Evolutionary conservation across 2,329 filamentous ascomycete genomes (phyloP), one percentile per base, ranked within the genome.

Genomic region (Cytospora piceicola): DNA sequence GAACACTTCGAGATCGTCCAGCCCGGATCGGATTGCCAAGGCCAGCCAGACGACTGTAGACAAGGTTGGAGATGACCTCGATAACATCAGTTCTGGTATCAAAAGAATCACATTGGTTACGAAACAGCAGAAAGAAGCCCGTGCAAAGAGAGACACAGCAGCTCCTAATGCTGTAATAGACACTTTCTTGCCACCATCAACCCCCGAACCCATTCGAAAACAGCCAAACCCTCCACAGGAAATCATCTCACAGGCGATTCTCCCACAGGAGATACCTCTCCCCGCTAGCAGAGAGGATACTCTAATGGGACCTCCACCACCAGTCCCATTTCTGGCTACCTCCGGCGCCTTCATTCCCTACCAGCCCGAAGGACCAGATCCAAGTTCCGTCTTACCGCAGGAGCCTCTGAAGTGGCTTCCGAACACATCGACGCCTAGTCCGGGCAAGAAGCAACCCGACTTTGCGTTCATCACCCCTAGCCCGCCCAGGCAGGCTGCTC

Each of bases 61-160:
- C 6, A 69, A 68, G 17, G 58, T 73, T 9, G 71, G 70, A 3
- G 77, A 80, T 57, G 82, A 82, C 58, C 72, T 89, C 42, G 84
- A 88, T 61, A 81, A 77, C 58, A 79, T 90, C 67, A 84, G 85
- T 0, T 80, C 78, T 42, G 83, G 84, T 1, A 84, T 89, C 82
- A 88, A 85, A 73, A 87, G 84, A 73, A 85, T 89, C 65, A 88
- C 84, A 72, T 73, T 89, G 29, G 78, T 88, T 49, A 87, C 85
- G 1, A 81, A 87, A 67, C 80, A 85, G 49, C 83, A 88, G 70
- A 83, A 81, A 70, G 85, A 87, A 58, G 85, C 83, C 1, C 81
- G 79, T 30, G 81, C 82, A 29, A 65, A 71, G 49, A 66, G 69
- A 20, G 46, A 61, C 17, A 53, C 58, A 24, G n/a, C 58, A n/a